phyloP scores from a whole-genome alignment of 139 green algal species.

The Dunaliella primolecta region DNA sequence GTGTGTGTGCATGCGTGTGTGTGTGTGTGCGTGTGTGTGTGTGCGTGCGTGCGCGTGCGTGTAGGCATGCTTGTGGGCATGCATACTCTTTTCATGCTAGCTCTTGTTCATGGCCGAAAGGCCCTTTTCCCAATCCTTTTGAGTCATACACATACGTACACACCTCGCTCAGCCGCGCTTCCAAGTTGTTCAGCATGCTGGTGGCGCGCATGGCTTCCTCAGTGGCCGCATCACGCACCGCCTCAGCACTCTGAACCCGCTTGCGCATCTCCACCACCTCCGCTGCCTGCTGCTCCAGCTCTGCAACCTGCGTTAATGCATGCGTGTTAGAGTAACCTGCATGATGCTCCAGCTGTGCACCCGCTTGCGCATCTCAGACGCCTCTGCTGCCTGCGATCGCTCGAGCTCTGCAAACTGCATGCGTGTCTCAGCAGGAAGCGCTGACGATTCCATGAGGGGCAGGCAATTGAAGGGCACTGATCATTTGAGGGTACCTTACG shows the following conservation, averaged over 20 bases:
- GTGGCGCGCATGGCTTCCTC: slow-evolving; percentile 5
- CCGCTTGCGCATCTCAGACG: not conserved
- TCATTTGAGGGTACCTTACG: no score
- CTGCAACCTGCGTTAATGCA: not conserved
- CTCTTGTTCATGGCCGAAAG: not conserved
- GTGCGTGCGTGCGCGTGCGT: no score
- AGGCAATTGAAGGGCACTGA: no score
- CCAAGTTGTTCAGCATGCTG: slow-evolving; percentile 33
- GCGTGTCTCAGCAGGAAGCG: no score
- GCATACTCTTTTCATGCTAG: no score
- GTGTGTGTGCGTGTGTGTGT: no score
- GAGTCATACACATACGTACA: not conserved
- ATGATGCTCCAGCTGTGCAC: no score
- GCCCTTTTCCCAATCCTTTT: not conserved
- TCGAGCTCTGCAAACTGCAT: no score
- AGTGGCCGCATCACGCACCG: not conserved
- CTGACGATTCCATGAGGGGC: no score
- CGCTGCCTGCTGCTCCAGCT: not conserved
- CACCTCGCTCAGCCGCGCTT: slow-evolving; percentile 28
- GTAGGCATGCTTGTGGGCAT: no score
- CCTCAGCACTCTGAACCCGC: slow-evolving; percentile 20
- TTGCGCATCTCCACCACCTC: slow-evolving; percentile 11
- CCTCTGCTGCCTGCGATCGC: not conserved
- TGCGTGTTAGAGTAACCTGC: no score
- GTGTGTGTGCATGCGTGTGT: no score